Base-by-base conservation (phyloP, 805 yeast species). In the Kurtzmaniella fragi region DNA sequence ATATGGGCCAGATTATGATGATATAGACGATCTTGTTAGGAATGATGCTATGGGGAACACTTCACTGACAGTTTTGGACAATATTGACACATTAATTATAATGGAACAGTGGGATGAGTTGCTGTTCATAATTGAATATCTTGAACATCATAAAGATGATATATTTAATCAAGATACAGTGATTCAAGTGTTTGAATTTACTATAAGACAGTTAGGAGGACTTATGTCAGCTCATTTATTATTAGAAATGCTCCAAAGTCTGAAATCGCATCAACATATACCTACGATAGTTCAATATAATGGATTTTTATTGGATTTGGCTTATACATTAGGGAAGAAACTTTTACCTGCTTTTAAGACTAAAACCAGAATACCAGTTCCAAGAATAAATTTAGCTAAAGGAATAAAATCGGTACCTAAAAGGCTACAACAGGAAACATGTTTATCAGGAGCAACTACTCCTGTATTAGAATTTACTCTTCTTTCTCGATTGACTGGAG, bases 21-120 rank as follows among this genome's bases (percentile, higher is more conserved):
- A 83, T 48, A 52, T 70, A 1, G 51, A 59, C 5, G 81, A 88
- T 50, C 66, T 75, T 2, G 76, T 75, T 16, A 64, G 83, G 33
- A 88, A 87, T 54, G 98, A 90, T 54, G 93, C 84, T 0, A 57
- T 88, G 64, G 97, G 97, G 0, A 88, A 88, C 50, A 81, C 79
- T 40, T 78, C 95, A 0, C 72, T 82, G 48, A 87, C 96, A 0
- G 60, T 89, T 34, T 64, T 90, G 20, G 98, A 90, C 57, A 73
- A 84, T 11, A 56, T 91, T 31, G 95, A 93, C 44, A 80, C 91
- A 11, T 73, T 85, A 43, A 81, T 90, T 5, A 71, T 90, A 4
- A 63, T 89, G 64, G 81, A 79, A 31, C 84, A 85, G 46, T 69
- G 72, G 52, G 71, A 67, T 12, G 70, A 69, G 30, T 80, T 90